Conservation (phyloP, 495 filamentous ascomycete genomes). For the Trypethelium eluteriae region DNA sequence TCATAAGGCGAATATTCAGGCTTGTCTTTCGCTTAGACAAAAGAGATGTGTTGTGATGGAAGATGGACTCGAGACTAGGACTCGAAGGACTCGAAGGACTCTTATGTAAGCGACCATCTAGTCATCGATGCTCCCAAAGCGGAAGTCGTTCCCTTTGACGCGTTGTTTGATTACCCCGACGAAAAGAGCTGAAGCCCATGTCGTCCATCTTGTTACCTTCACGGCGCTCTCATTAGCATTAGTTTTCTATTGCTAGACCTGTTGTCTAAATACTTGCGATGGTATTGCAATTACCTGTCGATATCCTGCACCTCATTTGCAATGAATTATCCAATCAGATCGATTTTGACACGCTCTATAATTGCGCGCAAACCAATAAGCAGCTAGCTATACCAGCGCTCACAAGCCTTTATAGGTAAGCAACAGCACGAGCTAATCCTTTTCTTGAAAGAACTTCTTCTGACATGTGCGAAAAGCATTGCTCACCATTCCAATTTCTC, state of each 20-base stretch:
- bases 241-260: too few relatives aligned
- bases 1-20: too few relatives aligned
- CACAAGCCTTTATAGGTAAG: conserved; percentile 56
- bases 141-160: conserved; percentile 5
- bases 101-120: background rate
- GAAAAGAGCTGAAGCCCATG: too few relatives aligned
- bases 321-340: conserved; percentile 44
- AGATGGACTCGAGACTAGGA: background rate
- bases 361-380: conserved; percentile 45
- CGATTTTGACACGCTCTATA: conserved; percentile 53
- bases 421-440: background rate
- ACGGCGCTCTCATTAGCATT: too few relatives aligned
- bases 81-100: background rate
- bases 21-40: too few relatives aligned
- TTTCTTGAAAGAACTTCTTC: background rate
- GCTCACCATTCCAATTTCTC: conserved; percentile 15
- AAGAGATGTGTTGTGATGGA: background rate
- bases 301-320: conserved; percentile 54
- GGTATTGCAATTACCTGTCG: conserved; percentile 41
- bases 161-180: background rate
- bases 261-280: background rate
- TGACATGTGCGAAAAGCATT: background rate
- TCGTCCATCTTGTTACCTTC: too few relatives aligned
- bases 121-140: background rate
- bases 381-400: conserved; percentile 51